Percentiles rank a stretch among this genome's conserved stretches.
Conservation (phyloP, 768 basidiomycete genomes). For the Panaeolus papilionaceus region DNA sequence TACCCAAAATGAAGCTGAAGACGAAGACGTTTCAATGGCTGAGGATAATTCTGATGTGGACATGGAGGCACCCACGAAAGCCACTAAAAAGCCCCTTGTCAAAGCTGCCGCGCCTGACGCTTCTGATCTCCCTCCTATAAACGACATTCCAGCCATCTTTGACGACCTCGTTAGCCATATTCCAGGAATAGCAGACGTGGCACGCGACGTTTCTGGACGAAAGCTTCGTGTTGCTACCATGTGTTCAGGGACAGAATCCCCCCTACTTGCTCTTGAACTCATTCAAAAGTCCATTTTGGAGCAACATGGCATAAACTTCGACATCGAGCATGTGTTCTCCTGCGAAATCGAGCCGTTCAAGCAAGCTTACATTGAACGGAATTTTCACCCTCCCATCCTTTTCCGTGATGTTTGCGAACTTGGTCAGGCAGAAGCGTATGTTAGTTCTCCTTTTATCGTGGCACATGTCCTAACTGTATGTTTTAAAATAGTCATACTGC, state of each 20-base stretch:
- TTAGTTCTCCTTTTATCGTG: conserved; percentile 21
- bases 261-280: conserved; percentile 86
- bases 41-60: conserved; percentile 40
- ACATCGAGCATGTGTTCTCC: conserved; percentile 92
- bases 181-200: conserved; percentile 69
- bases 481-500: conserved; percentile 75
- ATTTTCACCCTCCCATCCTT: conserved; percentile 90
- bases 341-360: conserved; percentile 98
- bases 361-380: conserved; percentile 96
- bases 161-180: conserved; percentile 72
- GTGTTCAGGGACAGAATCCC: conserved; percentile 97
- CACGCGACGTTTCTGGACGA: conserved; percentile 72
- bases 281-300: conserved; percentile 79
- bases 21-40: conserved; percentile 32
- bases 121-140: conserved; percentile 79
- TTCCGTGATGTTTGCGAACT: conserved; percentile 96
- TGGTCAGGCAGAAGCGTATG: conserved; percentile 78
- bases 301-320: conserved; percentile 66
- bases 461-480: not conserved
- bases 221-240: conserved; percentile 95
- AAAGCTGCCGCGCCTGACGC: conserved; percentile 58
- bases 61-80: conserved; percentile 35
- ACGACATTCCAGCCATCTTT: conserved; percentile 75
- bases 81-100: conserved; percentile 36
- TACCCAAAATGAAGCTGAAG: conserved; percentile 29